Evolutionary conservation across 768 basidiomycete genomes (phyloP).

Genomic region (Cantharellus cinnabarinus): DNA sequence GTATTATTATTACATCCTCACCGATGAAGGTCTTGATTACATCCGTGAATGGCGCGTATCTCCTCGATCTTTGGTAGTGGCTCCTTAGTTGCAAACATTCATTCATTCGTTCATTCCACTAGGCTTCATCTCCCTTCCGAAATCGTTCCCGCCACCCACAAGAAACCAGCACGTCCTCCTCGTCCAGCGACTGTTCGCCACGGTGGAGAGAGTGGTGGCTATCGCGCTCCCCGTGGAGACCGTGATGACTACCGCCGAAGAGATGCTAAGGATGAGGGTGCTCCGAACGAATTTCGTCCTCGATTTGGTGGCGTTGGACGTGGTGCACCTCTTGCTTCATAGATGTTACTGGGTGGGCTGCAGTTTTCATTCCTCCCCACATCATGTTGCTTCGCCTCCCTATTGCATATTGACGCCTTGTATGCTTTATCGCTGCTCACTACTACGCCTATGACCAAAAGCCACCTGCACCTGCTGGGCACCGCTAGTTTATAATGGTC

Average conservation of each 20-base stretch:
- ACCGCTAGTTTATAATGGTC: no score
- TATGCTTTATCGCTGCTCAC: no score
- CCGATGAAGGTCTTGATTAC: conserved; percentile 91
- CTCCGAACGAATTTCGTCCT: conserved; percentile 76
- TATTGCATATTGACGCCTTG: no score
- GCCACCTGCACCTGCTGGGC: no score
- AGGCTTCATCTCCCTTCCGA: conserved; percentile 89
- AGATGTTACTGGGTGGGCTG: background rate
- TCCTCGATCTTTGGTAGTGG: background rate
- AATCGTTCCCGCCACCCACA: conserved; percentile 95
- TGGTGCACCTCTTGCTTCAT: conserved; percentile 33
- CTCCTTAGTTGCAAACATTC: background rate
- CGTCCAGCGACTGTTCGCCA: conserved; percentile 60
- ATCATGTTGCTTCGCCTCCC: no score
- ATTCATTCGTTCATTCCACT: background rate
- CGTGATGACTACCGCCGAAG: conserved; percentile 72
- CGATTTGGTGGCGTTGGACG: conserved; percentile 77
- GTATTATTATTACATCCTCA: conserved; percentile 95
- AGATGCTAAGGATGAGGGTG: conserved; percentile 64
- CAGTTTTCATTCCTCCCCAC: no score
- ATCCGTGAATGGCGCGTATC: conserved; percentile 61
- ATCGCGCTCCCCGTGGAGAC: conserved; percentile 62
- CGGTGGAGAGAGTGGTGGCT: conserved; percentile 55
- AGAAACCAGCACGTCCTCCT: conserved; percentile 78
- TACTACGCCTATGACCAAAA: no score